Conservation (phyloP, 2,329 filamentous ascomycete species). For the Penicillium sclerotigenum region DNA sequence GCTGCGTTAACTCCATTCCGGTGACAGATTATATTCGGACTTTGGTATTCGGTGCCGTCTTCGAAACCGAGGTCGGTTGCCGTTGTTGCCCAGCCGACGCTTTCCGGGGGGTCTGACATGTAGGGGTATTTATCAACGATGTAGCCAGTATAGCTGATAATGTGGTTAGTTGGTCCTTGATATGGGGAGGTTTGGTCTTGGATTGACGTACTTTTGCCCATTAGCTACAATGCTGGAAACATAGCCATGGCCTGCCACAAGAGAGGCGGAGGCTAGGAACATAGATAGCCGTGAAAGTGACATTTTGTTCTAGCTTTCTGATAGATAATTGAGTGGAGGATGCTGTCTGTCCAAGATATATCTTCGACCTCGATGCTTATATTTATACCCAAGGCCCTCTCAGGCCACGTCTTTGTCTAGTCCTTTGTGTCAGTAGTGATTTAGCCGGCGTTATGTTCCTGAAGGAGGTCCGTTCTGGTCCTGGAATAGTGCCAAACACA, state of each 20-base stretch:
- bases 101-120: conserved; percentile 35
- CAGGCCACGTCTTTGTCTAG: neutral
- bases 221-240: conserved; percentile 31
- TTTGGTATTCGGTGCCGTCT: conserved; percentile 45
- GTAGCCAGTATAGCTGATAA: conserved; percentile 41
- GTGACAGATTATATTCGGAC: conserved; percentile 60
- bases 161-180: conserved; percentile 21
- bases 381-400: neutral
- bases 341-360: neutral
- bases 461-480: conserved; percentile 14
- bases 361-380: neutral
- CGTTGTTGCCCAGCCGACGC: conserved; percentile 54
- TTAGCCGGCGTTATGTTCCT: neutral
- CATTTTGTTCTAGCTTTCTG: conserved; percentile 16
- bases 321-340: neutral
- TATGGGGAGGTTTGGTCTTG: neutral
- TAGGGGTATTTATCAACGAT: conserved; percentile 35
- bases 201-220: conserved; percentile 25
- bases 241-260: conserved; percentile 37
- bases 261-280: conserved; percentile 29
- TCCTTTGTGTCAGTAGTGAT: neutral
- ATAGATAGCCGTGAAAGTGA: conserved; percentile 25
- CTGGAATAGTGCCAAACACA: conserved; percentile 13
- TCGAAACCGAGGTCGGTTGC: conserved; percentile 56
- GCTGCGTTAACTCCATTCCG: conserved; percentile 50